Base-by-base conservation (phyloP, 1,284 basidiomycete species). In the Tausonia pullulans region DNA sequence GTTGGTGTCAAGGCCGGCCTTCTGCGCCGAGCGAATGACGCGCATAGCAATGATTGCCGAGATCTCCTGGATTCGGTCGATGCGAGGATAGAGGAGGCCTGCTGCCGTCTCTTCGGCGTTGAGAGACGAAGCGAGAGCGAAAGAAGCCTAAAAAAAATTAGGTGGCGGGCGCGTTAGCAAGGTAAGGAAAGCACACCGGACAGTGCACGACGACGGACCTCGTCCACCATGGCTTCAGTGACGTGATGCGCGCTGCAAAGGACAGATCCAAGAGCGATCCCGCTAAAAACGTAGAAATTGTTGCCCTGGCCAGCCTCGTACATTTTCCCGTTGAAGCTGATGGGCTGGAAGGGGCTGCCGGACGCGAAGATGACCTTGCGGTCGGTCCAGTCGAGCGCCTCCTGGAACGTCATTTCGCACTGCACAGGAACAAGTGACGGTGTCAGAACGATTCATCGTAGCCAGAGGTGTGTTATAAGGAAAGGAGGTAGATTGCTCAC, bases 301-400 rank as follows among this genome's bases (percentile, higher is more conserved):
- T 94, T 93, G 49, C 87, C 92, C 77, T 96, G 94, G 49, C 90
- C 90, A 5, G 93, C 87, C 71, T 89, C 87, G 70, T 87, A 78
- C 48, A 72, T 81, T 67, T 78, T 79, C 58, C 86, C 84, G 46
- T 82, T 74, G 77, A 80, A 87, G 65, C 84, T 78, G 66, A 82
- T 80, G 5, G 85, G 83, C 50, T 68, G 67, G 82, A 95, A 97
- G 1, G 93, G 93, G 54, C 89, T 92, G 2, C 93, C 94, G 49
- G 86, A 87, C 0, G 94, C 93, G 74, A 95, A 97, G 67, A 97
- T 82, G 41, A 89, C 79, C 4, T 68, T 70, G 27, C 79, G 79
- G 65, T 80, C 71, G 14, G 80, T 82, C 78, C 87, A 84, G 63
- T 82, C 78, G 64, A 96, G 83, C 1, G 92, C 91, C 69, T 94